Base-by-base conservation (phyloP, 2,329 filamentous ascomycete species). In the Microdochium nivale region DNA sequence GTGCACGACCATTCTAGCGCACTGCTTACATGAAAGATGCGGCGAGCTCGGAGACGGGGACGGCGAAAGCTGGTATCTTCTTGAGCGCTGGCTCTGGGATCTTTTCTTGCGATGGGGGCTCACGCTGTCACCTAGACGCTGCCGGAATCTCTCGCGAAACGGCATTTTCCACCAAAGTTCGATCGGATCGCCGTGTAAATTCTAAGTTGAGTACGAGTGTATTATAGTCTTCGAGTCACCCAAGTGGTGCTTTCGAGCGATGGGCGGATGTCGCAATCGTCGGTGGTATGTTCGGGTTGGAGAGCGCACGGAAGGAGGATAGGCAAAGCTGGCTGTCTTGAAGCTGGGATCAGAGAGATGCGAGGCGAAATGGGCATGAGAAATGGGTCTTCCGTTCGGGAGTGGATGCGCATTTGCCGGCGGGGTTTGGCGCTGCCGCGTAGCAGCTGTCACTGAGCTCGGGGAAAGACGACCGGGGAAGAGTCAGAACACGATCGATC, bases 1-100 rank as follows among this genome's bases (percentile, higher is more conserved):
- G 3, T 23, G 40, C 40, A 44, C 40, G 4, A 5, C 10, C 21
- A 21, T 44, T 24, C 16, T 5, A 13, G 40, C 8, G 16, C 10
- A 23, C 19, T 52, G 67, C 72, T 70, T 61, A 74, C 72, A 75
- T 10, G 72, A 75, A 2, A 76, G 66, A 57, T 75, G 74, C 9
- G 71, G 65, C 43, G 69, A 61, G 44, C 67, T 65, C 1, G 71
- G 67, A 2, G 69, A 69, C n/a, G 62, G 63, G 10, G 63, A 59
- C 5, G 64, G 64, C 27, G 64, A 65, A 24, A 64, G 56, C 64
- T 65, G 59, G 16, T 49, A 52, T 54, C 49, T 57, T 59, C 56
- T 58, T 64, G 56, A 60, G 62, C 59, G 55, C 21, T 54, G 53
- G 51, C 49, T 54, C 49, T 56, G 54, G 33, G 52, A 55, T 52